Conservation (phyloP, 2,329 filamentous ascomycete genomes). For the Pseudopyrenochaeta lycopersici region DNA sequence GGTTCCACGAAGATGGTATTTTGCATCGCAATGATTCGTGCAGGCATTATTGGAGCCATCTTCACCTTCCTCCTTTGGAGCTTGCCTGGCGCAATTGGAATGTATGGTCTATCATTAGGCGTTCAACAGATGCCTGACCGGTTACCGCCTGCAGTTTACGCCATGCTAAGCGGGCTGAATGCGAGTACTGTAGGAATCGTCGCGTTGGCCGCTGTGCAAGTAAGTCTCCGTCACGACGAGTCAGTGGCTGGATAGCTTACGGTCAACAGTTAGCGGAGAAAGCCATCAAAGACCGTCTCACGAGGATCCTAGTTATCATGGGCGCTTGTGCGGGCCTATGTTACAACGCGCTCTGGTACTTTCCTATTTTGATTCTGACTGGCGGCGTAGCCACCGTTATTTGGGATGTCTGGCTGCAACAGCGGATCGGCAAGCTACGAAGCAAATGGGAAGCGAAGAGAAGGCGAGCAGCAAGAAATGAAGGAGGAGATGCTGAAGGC, state of each 20-base stretch:
- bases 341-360: too few relatives aligned
- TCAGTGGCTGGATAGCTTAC: not conserved
- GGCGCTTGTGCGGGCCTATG: too few relatives aligned
- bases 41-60: too few relatives aligned
- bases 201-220: conserved; percentile 69
- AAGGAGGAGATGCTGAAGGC: conserved; percentile 20
- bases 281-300: conserved; percentile 70
- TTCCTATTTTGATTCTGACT: conserved; percentile 67
- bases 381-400: conserved; percentile 64
- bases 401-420: conserved; percentile 63
- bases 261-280: conserved; percentile 70
- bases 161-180: too few relatives aligned
- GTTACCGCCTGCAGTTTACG: conserved; percentile 67
- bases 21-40: conserved; percentile 68
- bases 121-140: too few relatives aligned
- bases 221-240: not conserved
- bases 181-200: too few relatives aligned
- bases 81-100: too few relatives aligned
- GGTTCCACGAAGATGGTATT: conserved; percentile 69
- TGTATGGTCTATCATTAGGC: too few relatives aligned
- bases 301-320: too few relatives aligned
- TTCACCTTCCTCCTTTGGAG: too few relatives aligned
- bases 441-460: conserved; percentile 27
- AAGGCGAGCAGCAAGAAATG: conserved; percentile 19
- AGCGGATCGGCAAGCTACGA: conserved; percentile 45